Percentiles rank a stretch among this genome's conserved stretches.
Conservation (phyloP, 768 basidiomycete species). For the Lactifluus piperatus region DNA sequence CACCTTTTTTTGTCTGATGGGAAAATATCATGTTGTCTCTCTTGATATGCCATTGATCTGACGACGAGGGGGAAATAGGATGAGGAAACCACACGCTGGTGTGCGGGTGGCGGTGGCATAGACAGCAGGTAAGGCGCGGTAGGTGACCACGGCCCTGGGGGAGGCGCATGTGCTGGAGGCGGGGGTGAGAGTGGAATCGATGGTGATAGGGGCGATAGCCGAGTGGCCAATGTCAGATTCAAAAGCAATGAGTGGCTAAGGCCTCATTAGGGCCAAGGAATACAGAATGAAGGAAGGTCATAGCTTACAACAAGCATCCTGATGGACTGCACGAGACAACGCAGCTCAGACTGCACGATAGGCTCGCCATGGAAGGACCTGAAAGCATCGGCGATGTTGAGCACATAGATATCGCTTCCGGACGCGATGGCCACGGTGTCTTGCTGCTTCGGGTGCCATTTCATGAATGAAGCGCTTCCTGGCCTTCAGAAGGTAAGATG, state of each 20-base stretch:
- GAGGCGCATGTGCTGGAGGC: constrained; percentile 76
- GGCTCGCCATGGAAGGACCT: constrained; percentile 55
- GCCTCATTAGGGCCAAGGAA: neutral
- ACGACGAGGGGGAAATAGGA: too few relatives aligned
- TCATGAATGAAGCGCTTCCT: constrained; percentile 70
- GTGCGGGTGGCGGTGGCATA: too few relatives aligned
- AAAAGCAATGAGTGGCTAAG: constrained; percentile 70
- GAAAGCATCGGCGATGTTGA: constrained; percentile 60
- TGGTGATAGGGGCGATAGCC: constrained; percentile 73
- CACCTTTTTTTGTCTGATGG: too few relatives aligned
- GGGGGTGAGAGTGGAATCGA: constrained; percentile 74
- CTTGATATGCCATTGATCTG: too few relatives aligned
- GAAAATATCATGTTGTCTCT: too few relatives aligned
- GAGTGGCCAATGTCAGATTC: constrained; percentile 76
- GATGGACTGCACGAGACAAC: constrained; percentile 62
- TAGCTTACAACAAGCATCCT: constrained; percentile 57
- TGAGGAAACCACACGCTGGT: too few relatives aligned
- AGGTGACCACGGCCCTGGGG: too few relatives aligned
- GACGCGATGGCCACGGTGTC: constrained; percentile 77
- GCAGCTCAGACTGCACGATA: constrained; percentile 58
- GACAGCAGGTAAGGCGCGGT: too few relatives aligned
- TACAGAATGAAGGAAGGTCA: neutral
- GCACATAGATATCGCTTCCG: constrained; percentile 62
- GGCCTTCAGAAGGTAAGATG: constrained; percentile 49
- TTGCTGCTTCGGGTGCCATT: constrained; percentile 81